Evolutionary conservation across 2,329 filamentous ascomycete genomes (phyloP).

Genomic region (Penicillium sp.): DNA sequence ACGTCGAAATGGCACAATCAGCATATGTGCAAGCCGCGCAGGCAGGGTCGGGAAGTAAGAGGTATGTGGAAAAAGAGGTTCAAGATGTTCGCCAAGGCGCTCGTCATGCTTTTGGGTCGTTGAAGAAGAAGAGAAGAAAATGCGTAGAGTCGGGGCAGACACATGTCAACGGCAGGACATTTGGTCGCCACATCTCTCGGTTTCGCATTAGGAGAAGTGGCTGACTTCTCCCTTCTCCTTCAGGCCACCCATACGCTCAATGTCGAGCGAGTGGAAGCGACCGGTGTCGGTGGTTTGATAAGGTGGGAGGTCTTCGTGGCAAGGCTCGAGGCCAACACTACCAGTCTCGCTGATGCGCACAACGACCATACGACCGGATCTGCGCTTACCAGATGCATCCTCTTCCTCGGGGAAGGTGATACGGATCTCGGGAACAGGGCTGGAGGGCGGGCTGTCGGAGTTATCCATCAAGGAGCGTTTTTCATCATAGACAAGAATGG

Average conservation of each 20-base stretch:
- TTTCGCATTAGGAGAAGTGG: slow-evolving; percentile 33
- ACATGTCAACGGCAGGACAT: not conserved
- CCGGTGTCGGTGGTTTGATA: slow-evolving; percentile 79
- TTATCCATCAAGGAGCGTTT: slow-evolving; percentile 76
- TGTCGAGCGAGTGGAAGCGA: slow-evolving; percentile 89
- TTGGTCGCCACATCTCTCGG: not conserved
- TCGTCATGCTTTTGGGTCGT: slow-evolving; percentile 36
- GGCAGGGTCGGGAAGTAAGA: slow-evolving; percentile 20
- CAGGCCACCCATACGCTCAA: slow-evolving; percentile 88
- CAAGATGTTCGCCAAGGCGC: slow-evolving; percentile 28
- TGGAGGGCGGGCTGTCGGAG: slow-evolving; percentile 70
- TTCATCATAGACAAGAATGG: slow-evolving; percentile 73
- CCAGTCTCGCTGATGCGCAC: slow-evolving; percentile 86
- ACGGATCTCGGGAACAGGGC: slow-evolving; percentile 91
- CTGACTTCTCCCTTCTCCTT: slow-evolving; percentile 72
- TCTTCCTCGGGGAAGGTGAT: slow-evolving; percentile 98
- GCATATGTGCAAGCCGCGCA: slow-evolving; percentile 35
- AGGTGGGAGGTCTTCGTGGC: slow-evolving; percentile 75
- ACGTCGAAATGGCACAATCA: slow-evolving; percentile 13
- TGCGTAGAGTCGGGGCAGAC: not conserved
- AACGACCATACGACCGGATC: slow-evolving; percentile 84
- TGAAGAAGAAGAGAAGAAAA: slow-evolving; percentile 9
- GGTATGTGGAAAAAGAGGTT: slow-evolving; percentile 24
- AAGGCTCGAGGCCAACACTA: slow-evolving; percentile 81
- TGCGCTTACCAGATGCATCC: slow-evolving; percentile 69